phyloP scores from a whole-genome alignment of 495 filamentous ascomycete species.

The Penicillium maclennaniae region DNA sequence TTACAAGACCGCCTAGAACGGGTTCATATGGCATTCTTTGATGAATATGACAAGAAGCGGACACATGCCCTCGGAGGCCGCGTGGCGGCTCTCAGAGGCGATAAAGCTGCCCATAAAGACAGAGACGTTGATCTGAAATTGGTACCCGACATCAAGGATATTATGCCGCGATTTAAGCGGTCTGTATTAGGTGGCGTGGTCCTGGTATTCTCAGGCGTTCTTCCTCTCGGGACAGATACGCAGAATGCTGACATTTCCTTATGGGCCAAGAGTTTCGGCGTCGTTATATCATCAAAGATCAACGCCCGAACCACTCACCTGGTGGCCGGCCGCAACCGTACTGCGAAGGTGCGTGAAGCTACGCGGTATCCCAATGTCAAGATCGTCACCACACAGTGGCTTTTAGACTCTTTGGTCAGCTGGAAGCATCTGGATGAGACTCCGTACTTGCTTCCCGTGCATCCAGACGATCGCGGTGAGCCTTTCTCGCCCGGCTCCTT shows the following conservation, averaged over 20 bases:
- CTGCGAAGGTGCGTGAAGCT: conserved; percentile 82
- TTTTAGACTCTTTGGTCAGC: conserved; percentile 71
- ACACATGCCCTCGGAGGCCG: conserved; percentile 51
- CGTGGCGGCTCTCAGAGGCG: conserved; percentile 55
- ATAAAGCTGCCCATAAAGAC: conserved; percentile 43
- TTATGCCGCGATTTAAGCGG: conserved; percentile 75
- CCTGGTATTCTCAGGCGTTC: conserved; percentile 83
- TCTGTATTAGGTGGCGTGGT: conserved; percentile 63
- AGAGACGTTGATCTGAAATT: conserved; percentile 59
- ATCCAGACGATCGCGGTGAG: conserved; percentile 56
- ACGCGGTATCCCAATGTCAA: conserved; percentile 68
- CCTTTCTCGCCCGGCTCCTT: conserved; percentile 33
- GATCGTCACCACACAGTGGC: conserved; percentile 88
- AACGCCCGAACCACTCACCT: conserved; percentile 61
- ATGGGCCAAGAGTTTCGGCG: conserved; percentile 84
- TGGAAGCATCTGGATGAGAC: conserved; percentile 75
- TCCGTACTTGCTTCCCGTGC: conserved; percentile 64
- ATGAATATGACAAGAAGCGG: conserved; percentile 64
- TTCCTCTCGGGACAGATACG: conserved; percentile 75
- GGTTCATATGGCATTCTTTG: conserved; percentile 77
- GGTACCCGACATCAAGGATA: conserved; percentile 78
- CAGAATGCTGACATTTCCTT: conserved; percentile 76
- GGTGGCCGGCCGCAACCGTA: conserved; percentile 73
- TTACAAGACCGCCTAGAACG: conserved; percentile 68
- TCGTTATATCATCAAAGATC: conserved; percentile 58